A percentile compares a stretch with the other conserved stretches of the same genome.
These are phyloP conservation scores for Fragaria nilgerrensis DNA, from an alignment of 306 rosid species.

Conservation along the genomic window DNA sequence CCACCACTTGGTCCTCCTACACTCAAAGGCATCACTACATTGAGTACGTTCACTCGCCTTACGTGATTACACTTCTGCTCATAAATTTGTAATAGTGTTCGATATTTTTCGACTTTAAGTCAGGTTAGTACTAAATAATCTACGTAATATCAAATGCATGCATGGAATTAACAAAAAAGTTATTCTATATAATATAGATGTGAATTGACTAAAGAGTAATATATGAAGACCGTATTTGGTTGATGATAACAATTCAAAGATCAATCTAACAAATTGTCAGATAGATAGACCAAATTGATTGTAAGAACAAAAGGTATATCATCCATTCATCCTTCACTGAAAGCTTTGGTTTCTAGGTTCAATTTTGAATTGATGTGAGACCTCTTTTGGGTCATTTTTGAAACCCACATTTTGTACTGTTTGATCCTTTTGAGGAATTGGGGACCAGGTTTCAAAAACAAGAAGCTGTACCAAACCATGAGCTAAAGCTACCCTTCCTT, in stretches of 20 bases:
- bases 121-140: not conserved
- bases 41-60: slow-evolving; percentile 5
- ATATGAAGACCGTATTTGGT: not conserved
- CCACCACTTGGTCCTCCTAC: not conserved
- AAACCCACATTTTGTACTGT: not conserved
- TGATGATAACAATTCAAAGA: not conserved
- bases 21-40: not conserved
- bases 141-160: not conserved
- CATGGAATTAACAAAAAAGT: not conserved
- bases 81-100: not conserved
- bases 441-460: not conserved
- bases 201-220: not conserved
- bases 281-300: not conserved
- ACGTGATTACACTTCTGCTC: not conserved
- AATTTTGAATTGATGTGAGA: not conserved
- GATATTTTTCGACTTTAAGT: not conserved
- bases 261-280: not conserved
- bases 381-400: not conserved
- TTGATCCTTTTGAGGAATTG: not conserved
- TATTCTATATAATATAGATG: not conserved
- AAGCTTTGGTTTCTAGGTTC: not conserved
- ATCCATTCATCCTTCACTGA: not conserved
- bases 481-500: not conserved
- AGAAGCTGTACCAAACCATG: slow-evolving; percentile 1
- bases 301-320: not conserved